Percentiles rank a stretch among this genome's conserved stretches.
phyloP scores from a whole-genome alignment of 495 filamentous ascomycete species.

The Penicillium paradoxum region DNA sequence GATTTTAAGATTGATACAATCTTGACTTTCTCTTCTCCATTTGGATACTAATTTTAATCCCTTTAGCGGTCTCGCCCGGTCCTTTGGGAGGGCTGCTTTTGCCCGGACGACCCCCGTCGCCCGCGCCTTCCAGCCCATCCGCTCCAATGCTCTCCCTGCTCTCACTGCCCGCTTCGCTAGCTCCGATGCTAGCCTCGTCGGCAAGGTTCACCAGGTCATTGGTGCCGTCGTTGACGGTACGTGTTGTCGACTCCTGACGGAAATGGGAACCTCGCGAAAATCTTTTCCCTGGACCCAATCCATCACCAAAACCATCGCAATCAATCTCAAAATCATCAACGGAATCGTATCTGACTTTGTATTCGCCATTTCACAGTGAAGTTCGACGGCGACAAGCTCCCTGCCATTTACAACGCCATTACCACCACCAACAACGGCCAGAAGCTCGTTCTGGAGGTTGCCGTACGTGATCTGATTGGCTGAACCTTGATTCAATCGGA shows the following conservation, averaged over 20 bases:
- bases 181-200: slow-evolving; percentile 56
- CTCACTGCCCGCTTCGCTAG: slow-evolving; percentile 66
- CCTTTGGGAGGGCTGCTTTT: slow-evolving; percentile 70
- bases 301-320: slow-evolving; percentile 36
- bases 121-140: slow-evolving; percentile 63
- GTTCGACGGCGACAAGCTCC: slow-evolving; percentile 92
- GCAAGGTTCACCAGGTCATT: slow-evolving; percentile 85
- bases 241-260: slow-evolving; percentile 32
- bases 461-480: slow-evolving; percentile 59
- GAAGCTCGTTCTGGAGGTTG: slow-evolving; percentile 94
- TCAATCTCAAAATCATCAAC: slow-evolving; percentile 26
- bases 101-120: slow-evolving; percentile 63
- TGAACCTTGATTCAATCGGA: slow-evolving; percentile 16
- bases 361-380: slow-evolving; percentile 56
- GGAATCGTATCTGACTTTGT: slow-evolving; percentile 38
- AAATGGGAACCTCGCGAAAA: slow-evolving; percentile 38
- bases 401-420: slow-evolving; percentile 96
- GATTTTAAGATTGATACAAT: slow-evolving; percentile 41
- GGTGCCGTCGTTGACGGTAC: slow-evolving; percentile 67
- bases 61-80: slow-evolving; percentile 69
- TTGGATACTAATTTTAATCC: slow-evolving; percentile 29
- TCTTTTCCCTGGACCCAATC: slow-evolving; percentile 39
- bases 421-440: slow-evolving; percentile 85
- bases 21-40: slow-evolving; percentile 37
- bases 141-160: slow-evolving; percentile 54